Evolutionary conservation across 2,329 filamentous ascomycete genomes (phyloP).

Genomic region (Neofusicoccum sp.): DNA sequence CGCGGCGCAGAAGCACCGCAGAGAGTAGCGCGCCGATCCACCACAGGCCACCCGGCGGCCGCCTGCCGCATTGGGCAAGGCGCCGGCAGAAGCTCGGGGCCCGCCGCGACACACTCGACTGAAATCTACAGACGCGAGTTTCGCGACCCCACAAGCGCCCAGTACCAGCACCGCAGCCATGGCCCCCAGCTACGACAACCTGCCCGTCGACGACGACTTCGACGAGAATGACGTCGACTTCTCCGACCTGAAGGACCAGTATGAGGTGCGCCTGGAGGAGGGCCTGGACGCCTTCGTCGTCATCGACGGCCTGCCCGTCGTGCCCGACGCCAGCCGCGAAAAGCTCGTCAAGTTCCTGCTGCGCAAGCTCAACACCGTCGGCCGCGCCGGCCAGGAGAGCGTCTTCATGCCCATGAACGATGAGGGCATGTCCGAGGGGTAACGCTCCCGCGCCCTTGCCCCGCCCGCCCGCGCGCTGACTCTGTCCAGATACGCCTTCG

Average conservation of each 20-base stretch:
- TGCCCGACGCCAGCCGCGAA: slow-evolving; percentile 85
- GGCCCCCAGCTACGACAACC: slow-evolving; percentile 90
- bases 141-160: slow-evolving; percentile 19
- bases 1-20: not conserved
- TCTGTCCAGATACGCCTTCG: slow-evolving; percentile 80
- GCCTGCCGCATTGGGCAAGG: slow-evolving; percentile 7
- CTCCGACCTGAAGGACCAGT: slow-evolving; percentile 90
- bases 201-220: slow-evolving; percentile 89
- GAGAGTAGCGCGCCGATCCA: no score
- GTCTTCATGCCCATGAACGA: slow-evolving; percentile 94
- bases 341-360: slow-evolving; percentile 96
- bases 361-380: slow-evolving; percentile 86
- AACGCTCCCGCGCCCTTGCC: slow-evolving; percentile 38
- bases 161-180: slow-evolving; percentile 58
- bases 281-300: slow-evolving; percentile 96
- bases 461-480: not conserved
- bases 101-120: slow-evolving; percentile 6
- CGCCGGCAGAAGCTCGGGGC: slow-evolving; percentile 3
- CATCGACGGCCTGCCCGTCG: slow-evolving; percentile 87
- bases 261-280: slow-evolving; percentile 93
- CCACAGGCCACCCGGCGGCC: not conserved
- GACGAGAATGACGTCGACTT: slow-evolving; percentile 95
- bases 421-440: slow-evolving; percentile 84
- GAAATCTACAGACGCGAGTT: slow-evolving; percentile 21
- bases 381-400: slow-evolving; percentile 81